Evolutionary conservation across 352 stramenopile genomes (phyloP), one percentile per base, ranked within the genome.

Genomic region (Pythium phragmitis): DNA sequence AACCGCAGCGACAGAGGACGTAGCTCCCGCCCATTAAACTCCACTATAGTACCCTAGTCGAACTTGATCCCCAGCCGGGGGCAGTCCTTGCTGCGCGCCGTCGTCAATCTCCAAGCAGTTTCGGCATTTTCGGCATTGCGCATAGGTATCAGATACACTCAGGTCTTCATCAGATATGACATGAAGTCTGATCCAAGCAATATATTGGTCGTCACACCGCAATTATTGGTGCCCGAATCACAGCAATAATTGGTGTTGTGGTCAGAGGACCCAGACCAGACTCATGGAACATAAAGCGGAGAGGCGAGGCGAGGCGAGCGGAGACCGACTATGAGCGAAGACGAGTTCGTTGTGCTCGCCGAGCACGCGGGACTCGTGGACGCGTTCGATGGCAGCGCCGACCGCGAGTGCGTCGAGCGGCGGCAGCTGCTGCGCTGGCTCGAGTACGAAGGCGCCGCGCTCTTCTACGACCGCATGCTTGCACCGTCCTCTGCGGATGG

Each of bases 301-400:
- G 11, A 39, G 34, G 7, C 7, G 34, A 39, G 34, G 34, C 34
- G 34, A 39, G 34, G 34, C 34, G 34, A 39, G 34, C 34, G 34
- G 34, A 13, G 7, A 39, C 7, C 11, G 34, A 46, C 4, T 23
- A 91, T 90, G 80, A 92, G 80, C 67, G 85, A 94, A 63, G 85
- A 94, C 72, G 85, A 92, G 70, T 94, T 94, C 63, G 83, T 94
- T 34, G 82, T 94, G 76, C 72, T 91, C 56, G 70, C 89, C 37
- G 85, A 91, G 70, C 82, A 94, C 66, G 82, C 85, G 16, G 85
- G 85, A 19, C 77, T 94, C 54, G 75, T 91, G 21, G 85, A 93
- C 60, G 76, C 72, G 21, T 85, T 79, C 57, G 82, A 94, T 37
- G 85, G 83, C 47, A 81, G 83, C 50, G 79, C 78, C 39, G 80